A percentile compares a stretch with the other conserved stretches of the same genome.
phyloP scores from a whole-genome alignment of 148 eudicot species.

The Silene conica region DNA sequence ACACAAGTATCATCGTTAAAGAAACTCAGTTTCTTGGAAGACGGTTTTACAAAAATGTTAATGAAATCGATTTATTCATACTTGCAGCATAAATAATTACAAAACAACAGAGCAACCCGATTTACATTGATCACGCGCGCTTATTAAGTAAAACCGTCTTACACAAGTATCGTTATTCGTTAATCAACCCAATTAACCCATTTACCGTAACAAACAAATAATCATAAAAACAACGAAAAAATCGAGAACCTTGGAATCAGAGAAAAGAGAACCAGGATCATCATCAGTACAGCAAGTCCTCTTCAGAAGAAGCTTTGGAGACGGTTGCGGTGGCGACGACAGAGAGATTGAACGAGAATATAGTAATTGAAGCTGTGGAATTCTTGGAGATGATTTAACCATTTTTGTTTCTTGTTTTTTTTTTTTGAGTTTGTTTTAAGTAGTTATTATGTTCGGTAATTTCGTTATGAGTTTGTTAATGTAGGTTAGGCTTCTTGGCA shows the following conservation, averaged over 20 bases:
- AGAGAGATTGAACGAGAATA: not conserved
- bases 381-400: conserved; percentile 2
- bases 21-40: no score
- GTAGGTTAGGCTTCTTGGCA: no score
- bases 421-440: not conserved
- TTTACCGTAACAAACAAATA: not conserved
- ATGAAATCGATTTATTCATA: no score
- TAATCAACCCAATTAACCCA: not conserved
- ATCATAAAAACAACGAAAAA: not conserved
- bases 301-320: no score
- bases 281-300: no score
- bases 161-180: not conserved
- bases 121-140: not conserved
- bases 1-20: not conserved
- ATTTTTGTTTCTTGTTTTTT: not conserved
- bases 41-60: no score
- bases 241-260: not conserved
- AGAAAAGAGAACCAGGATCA: not conserved
- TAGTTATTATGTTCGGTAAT: not conserved
- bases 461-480: no score
- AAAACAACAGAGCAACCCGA: no score
- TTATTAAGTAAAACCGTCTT: no score
- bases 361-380: not conserved
- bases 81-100: no score
- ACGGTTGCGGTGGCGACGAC: no score